Base-by-base conservation (phyloP, 2,329 filamentous ascomycete species). In the Trichoderma atroviride region DNA sequence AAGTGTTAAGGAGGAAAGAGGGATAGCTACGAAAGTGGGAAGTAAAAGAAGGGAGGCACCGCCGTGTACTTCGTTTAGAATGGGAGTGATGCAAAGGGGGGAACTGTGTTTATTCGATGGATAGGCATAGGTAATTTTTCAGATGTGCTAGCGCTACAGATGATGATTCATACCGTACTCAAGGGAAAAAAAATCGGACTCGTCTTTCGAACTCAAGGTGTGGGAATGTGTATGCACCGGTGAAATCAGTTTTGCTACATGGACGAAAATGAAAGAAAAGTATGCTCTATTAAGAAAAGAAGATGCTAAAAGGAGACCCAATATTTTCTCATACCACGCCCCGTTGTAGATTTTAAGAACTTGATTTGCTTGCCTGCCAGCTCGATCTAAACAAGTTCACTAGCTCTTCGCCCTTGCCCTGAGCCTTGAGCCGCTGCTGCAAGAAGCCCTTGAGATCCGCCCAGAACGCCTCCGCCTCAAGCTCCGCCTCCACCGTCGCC, bases 381-480 rank as follows among this genome's bases (percentile, higher is more conserved):
- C 90, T 91, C 56, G 82, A 83, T 79, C 87, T 91, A 77, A 97
- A 97, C 27, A 92, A 78, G 5, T 79, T 82, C 43, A 86, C 86
- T 75, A 95, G 79, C 74, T 89, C 87, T 73, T 87, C 87, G 0
- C 91, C 92, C 76, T 85, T 80, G 69, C 80, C 80, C 75, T 88
- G 89, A 77, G 96, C 91, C 79, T 91, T 89, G 74, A 97, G 81
- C 78, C 93, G 87, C 82, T 94, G 92, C 76, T 89, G 82, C 78
- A 99, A 78, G 79, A 95, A 98, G 0, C 87, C 91, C 76, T 89
- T 89, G 72, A 99, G 80, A 82, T 98, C 96, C 10, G 81, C 81
- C 96, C 96, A 99, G 77, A 99, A 99, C 68, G 86, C 89, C 7
- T 91, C 87, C 14, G 88, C 91, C 76, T 87, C 82, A 72, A 97